Evolutionary conservation across 176 grass and related monocot genomes (phyloP), one percentile per base, ranked within the genome.

Genomic region (Oryza coarctata): DNA sequence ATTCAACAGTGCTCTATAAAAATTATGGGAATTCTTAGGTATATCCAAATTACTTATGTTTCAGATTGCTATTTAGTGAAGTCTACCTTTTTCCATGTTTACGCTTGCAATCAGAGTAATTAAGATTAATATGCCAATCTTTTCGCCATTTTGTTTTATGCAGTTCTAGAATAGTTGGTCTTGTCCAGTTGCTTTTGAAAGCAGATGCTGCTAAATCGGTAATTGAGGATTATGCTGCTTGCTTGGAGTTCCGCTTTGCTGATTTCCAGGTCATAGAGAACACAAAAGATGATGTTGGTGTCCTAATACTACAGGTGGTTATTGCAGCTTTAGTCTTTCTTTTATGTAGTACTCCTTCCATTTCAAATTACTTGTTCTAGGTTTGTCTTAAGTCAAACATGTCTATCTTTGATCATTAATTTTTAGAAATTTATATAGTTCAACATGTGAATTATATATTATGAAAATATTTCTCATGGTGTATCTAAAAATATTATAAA

Each of bases 1-100:
- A 91, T 98, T 90, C 95, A 98, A 64, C 88, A 89, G 55, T 93
- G 90, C 77, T 94, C 95, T 70, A 90, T 98, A 78, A 93, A 94
- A 78, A 90, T 98, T 68, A 98, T 95, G 90, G 88, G 88, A 26
- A 80, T 89, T 77, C 55, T 98, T 43, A 98, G 95, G 95, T 98
- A 94, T 32, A 72, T 68, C n/a, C 45, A 57, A 63, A 20, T 86
- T 82, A n/a, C 49, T 71, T 65, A 0, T 76, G 10, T 44, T 83
- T 75, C 23, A 11, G 10, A 33, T 39, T 32, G 62, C 63, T 89
- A 66, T 49, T 5, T 43, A 40, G 50, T 58, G 40, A 36, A 67
- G 27, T 12, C 22, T 79, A 4, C 9, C 55, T 68, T 65, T 70
- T 26, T 64, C 30, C 36, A 20, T 74, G 65, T 60, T 63, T 35